A percentile compares a stretch with the other conserved stretches of the same genome.
These are phyloP conservation scores for Auriscalpium orientale DNA, from an alignment of 768 basidiomycete genomes.

Conservation along the genomic window DNA sequence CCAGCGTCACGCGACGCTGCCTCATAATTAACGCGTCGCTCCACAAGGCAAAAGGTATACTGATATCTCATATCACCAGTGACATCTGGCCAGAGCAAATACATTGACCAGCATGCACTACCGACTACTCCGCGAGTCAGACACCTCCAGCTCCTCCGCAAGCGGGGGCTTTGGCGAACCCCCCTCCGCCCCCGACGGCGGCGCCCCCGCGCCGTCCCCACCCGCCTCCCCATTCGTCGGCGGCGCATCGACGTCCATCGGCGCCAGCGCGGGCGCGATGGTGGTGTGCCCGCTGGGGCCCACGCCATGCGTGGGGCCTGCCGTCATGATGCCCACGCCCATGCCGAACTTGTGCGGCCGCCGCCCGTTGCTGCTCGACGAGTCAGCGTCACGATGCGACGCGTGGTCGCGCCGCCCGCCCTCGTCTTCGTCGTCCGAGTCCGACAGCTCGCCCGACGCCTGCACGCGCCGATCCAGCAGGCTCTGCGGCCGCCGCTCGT, in stretches of 20 bases:
- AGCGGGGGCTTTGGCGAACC: not conserved
- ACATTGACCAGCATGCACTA: not conserved
- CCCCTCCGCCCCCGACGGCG: not conserved
- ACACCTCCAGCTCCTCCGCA: slow-evolving; percentile 12
- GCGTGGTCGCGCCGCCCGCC: slow-evolving; percentile 72
- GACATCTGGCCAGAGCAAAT: not conserved
- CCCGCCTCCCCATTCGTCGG: not conserved
- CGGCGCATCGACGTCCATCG: slow-evolving; percentile 9
- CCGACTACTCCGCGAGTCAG: slow-evolving; percentile 14
- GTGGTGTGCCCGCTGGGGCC: slow-evolving; percentile 46
- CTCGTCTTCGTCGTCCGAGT: slow-evolving; percentile 96
- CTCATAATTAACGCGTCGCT: not conserved
- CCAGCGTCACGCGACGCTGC: not conserved
- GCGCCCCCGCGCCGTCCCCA: not conserved
- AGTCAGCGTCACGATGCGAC: slow-evolving; percentile 29
- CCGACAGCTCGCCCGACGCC: slow-evolving; percentile 83
- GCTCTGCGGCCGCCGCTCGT: slow-evolving; percentile 69
- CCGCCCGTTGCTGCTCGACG: slow-evolving; percentile 29
- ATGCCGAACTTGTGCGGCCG: slow-evolving; percentile 44
- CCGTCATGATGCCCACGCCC: slow-evolving; percentile 64
- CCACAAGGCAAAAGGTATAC: too few species aligned
- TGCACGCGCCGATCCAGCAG: slow-evolving; percentile 78
- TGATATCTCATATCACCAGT: not conserved
- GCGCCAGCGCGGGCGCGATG: slow-evolving; percentile 2
- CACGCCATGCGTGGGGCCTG: slow-evolving; percentile 58